Base-by-base conservation (phyloP, 1,139 yeast species). In the Geotrichum cucujoidarum region DNA sequence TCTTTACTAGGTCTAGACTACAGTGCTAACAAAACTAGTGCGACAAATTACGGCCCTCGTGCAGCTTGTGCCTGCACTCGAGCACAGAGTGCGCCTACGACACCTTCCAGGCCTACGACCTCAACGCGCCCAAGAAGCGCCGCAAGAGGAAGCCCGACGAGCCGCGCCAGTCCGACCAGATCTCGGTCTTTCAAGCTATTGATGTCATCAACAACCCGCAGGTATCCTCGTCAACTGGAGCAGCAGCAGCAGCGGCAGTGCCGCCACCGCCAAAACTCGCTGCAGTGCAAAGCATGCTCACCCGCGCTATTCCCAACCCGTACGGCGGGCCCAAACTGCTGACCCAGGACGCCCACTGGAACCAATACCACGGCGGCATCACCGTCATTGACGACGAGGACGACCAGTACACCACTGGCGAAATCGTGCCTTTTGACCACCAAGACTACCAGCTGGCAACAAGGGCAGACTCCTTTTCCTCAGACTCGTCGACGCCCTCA, bases 71-170 rank as follows among this genome's bases (percentile, higher is more conserved):
- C 22, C 40, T 45, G 5, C 49, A 49, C 18, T 45, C 39, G 10
- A 41, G 45, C 24, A 29, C 49, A 3, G 40, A n/a, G 18, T 49
- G 52, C 27, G 18, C 45, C 3, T 49, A 49, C 45, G 49, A 49
- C 20, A 49, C 49, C 13, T 49, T 49, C 34, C 52, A 49, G 14
- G 45, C 47, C 17, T 49, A 45, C 40, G 44, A 49, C 20, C 37
- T 38, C 3, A 32, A 40, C 17, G 45, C 48, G 8, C 45, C 45
- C 3, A 45, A 48, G 16, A 40, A 40, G 29, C 43, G 44, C 30
- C 39, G 48, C 40, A 44, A 40, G 31, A 34, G 33, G 10, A 25
- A 36, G 27, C 34, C 43, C 8, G 30, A 31, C 24, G 16, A 33
- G 2, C 41, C 13, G n/a, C 11, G 13, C 27, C 21, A 33, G 2